phyloP scores from a whole-genome alignment of 345 rosid species.

The Gossypium longicalyx region DNA sequence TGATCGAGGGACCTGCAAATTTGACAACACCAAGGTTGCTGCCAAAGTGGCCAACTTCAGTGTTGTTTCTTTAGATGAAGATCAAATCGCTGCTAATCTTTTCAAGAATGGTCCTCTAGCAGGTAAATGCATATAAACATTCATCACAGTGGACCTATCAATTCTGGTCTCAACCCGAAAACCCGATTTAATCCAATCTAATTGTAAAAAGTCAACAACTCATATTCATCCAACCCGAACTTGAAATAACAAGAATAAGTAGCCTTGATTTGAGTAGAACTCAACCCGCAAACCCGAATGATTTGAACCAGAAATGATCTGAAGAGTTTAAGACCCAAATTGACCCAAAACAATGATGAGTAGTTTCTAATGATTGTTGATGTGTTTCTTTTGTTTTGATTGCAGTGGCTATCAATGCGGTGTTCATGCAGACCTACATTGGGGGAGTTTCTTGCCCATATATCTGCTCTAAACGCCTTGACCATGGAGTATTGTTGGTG shows the following conservation, averaged over 20 bases:
- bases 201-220: no score
- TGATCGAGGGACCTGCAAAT: conserved; percentile 61
- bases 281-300: no score
- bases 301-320: no score
- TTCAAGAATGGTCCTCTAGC: conserved; percentile 89
- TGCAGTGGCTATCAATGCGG: conserved; percentile 84
- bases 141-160: no score
- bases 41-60: conserved; percentile 86
- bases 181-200: no score
- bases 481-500: conserved; percentile 83
- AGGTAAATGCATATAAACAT: conserved; percentile 30
- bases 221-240: no score
- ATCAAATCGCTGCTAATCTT: conserved; percentile 92
- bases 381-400: not conserved
- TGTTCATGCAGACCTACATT: conserved; percentile 85
- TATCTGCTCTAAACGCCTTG: conserved; percentile 68
- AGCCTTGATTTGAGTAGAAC: no score
- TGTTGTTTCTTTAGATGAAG: conserved; percentile 76
- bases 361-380: not conserved
- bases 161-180: no score
- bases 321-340: no score
- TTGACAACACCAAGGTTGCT: conserved; percentile 75
- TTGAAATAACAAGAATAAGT: no score
- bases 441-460: conserved; percentile 91
- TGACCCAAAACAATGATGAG: not conserved